Evolutionary conservation across 768 basidiomycete species (phyloP), one percentile per base, ranked within the genome.

Genomic region (Lactarius deliciosus): DNA sequence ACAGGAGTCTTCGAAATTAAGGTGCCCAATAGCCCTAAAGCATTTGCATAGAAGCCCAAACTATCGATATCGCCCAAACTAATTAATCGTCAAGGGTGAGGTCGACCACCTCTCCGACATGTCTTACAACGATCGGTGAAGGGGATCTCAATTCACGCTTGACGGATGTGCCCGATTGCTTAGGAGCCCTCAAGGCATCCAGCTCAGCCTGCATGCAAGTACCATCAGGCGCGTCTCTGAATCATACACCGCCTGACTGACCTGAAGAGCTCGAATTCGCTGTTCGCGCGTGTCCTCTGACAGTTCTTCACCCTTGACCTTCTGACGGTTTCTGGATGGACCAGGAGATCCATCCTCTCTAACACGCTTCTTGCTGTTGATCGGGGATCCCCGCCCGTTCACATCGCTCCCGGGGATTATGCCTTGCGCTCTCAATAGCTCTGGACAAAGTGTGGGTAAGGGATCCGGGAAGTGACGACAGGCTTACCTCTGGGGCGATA

Each of bases 231-330:
- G 55, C 8, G 18, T 28, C 20, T 20, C 45, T 13, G 9, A n/a
- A 10, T 2, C 28, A 16, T 15, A 32, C 8, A 20, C 11, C 10
- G 2, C n/a, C 20, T 30, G 4, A 32, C 64, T 57, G 55, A 66
- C 65, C 61, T 63, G 61, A 62, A 63, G 61, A 10, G n/a, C 40
- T 41, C 57, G 61, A 28, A 66, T 66, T 32, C 65, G 61, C 65
- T 54, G 47, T 3, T 30, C 30, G n/a, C 65, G 61, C 2, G 38
- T 9, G 25, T 32, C 13, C 20, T 0, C 45, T 47, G 38, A 18
- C 5, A 28, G 22, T 4, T 59, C 58, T 47, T 28, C 25, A 28
- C 16, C 43, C 40, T 64, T 64, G 40, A 55, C 2, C 1, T 18
- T 22, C 5, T 53, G 4, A 25, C 38, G 59, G 11, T 25, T 45